A percentile compares a stretch with the other conserved stretches of the same genome.
These are phyloP conservation scores for Sclerotinia glacialis DNA, from an alignment of 2,329 filamentous ascomycete species.

Conservation along the genomic window DNA sequence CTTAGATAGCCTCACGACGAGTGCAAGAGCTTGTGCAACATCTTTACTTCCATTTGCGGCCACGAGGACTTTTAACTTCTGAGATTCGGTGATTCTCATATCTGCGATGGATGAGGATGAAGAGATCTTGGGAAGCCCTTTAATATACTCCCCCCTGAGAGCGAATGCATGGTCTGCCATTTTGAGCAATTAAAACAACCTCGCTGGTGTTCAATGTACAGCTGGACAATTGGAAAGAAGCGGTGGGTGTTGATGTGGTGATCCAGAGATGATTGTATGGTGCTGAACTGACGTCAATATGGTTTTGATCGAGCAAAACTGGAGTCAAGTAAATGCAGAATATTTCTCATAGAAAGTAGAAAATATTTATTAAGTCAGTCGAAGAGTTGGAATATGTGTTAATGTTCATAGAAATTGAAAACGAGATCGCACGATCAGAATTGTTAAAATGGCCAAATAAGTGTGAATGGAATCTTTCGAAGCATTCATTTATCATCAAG, in stretches of 20 bases:
- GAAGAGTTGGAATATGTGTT: background rate
- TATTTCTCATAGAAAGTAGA: background rate
- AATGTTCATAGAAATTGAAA: background rate
- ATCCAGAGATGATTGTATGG: background rate
- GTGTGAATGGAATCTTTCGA: background rate
- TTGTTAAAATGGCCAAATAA: background rate
- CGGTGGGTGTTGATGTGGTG: conserved; percentile 16
- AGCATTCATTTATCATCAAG: background rate
- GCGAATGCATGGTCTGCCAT: conserved; percentile 30
- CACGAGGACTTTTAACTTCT: conserved; percentile 59
- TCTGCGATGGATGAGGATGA: conserved; percentile 36
- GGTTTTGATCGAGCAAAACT: background rate
- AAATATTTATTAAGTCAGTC: background rate
- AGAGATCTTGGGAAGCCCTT: conserved; percentile 28
- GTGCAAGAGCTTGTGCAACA: conserved; percentile 62
- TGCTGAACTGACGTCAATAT: background rate
- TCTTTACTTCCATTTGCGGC: conserved; percentile 64
- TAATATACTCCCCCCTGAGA: conserved; percentile 24
- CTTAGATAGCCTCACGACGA: conserved; percentile 66
- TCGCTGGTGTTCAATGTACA: conserved; percentile 4
- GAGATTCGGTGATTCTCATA: conserved; percentile 48
- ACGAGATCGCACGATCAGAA: background rate
- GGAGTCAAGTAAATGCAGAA: background rate
- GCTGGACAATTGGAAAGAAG: background rate
- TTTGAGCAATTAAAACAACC: background rate